Evolutionary conservation across 2,329 filamentous ascomycete species (phyloP).

Genomic region (Rutstroemia sp.): DNA sequence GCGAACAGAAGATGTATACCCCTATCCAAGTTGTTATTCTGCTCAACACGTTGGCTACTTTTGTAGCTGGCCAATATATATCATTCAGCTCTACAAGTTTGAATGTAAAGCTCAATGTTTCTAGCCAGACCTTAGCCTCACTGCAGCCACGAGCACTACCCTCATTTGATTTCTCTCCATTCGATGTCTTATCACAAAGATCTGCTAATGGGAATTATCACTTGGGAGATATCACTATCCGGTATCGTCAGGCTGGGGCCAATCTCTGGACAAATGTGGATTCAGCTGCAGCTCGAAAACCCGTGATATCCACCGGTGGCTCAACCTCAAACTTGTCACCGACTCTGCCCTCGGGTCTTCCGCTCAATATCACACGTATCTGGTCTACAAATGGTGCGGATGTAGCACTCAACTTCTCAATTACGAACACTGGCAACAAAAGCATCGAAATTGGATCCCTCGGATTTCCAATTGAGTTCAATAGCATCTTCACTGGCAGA

Average conservation of each 20-base stretch:
- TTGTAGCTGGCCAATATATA: conserved; percentile 4
- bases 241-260: conserved; percentile 38
- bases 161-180: conserved; percentile 48
- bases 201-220: conserved; percentile 48
- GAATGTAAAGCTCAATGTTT: conserved; percentile 35
- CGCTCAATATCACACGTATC: conserved; percentile 41
- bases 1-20: no score
- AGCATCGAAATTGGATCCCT: conserved; percentile 47
- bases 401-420: conserved; percentile 43
- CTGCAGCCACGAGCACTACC: conserved; percentile 32
- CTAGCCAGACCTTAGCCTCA: conserved; percentile 43
- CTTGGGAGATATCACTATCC: conserved; percentile 49
- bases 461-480: conserved; percentile 53
- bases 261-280: conserved; percentile 40
- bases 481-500: conserved; percentile 52
- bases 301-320: conserved; percentile 25
- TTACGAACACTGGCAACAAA: conserved; percentile 37
- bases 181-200: conserved; percentile 40
- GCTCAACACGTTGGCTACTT: no score
- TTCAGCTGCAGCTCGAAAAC: conserved; percentile 35
- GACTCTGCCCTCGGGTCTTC: conserved; percentile 33
- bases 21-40: no score
- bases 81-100: conserved; percentile 28
- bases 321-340: conserved; percentile 35
- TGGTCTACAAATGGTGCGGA: conserved; percentile 44